These are phyloP conservation scores for Pleomassaria siparia DNA, from an alignment of 2,329 filamentous ascomycete genomes.

Conservation along the genomic window DNA sequence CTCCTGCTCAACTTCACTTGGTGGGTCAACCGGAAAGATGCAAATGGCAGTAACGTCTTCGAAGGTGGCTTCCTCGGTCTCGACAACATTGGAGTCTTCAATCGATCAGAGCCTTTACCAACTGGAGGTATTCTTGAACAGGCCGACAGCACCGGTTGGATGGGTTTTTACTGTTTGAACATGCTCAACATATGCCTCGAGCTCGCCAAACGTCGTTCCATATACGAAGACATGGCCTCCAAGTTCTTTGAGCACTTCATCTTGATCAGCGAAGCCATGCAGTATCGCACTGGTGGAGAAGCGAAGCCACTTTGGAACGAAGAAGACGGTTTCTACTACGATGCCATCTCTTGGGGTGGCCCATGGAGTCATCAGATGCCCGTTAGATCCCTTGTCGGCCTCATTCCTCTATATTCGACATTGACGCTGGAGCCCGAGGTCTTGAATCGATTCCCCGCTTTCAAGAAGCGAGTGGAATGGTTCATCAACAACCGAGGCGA, in stretches of 20 bases:
- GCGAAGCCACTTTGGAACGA: constrained; percentile 95
- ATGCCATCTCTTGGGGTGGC: constrained; percentile 94
- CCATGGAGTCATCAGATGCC: constrained; percentile 92
- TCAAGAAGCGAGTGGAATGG: constrained; percentile 93
- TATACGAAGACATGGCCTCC: constrained; percentile 93
- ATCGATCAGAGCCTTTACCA: constrained; percentile 90
- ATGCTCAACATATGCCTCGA: constrained; percentile 98
- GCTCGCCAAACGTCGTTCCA: constrained; percentile 90
- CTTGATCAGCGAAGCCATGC: constrained; percentile 96
- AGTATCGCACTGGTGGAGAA: constrained; percentile 65
- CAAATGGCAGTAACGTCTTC: constrained; percentile 94
- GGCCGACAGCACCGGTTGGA: constrained; percentile 97
- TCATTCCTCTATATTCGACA: constrained; percentile 92
- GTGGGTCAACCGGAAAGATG: constrained; percentile 98
- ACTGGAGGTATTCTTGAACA: constrained; percentile 94
- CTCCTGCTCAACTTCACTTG: constrained; percentile 95
- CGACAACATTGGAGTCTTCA: constrained; percentile 97
- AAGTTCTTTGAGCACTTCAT: constrained; percentile 99
- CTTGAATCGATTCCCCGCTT: constrained; percentile 85
- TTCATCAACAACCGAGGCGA: constrained; percentile 87
- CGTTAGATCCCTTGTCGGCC: constrained; percentile 85
- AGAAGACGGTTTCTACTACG: constrained; percentile 96
- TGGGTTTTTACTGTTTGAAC: constrained; percentile 94
- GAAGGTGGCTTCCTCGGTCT: constrained; percentile 94
- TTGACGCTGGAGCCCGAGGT: constrained; percentile 91